Evolutionary conservation across 352 stramenopile species (phyloP).

Genomic region (Hyaloperonospora arabidopsidis): DNA sequence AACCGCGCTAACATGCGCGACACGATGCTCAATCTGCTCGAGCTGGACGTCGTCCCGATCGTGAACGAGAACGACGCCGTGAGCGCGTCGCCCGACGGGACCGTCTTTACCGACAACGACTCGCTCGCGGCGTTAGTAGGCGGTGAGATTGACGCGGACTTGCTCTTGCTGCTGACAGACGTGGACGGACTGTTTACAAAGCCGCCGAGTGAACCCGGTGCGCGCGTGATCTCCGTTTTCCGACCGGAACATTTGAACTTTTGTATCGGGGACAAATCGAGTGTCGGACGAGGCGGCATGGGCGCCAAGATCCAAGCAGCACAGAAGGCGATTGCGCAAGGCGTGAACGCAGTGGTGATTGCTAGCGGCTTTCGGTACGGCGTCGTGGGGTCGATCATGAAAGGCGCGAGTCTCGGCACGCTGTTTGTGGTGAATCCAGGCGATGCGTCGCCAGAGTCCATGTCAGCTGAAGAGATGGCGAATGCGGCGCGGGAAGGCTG

Average conservation of each 20-base stretch:
- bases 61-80: constrained; percentile 99
- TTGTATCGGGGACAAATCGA: constrained; percentile 76
- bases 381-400: constrained; percentile 86
- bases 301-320: constrained; percentile 90
- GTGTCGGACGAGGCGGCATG: constrained; percentile 90
- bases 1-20: constrained; percentile 81
- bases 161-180: constrained; percentile 95
- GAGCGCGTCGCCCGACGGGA: constrained; percentile 63
- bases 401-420: constrained; percentile 70
- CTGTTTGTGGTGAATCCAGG: constrained; percentile 78
- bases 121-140: constrained; percentile 84
- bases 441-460: constrained; percentile 23
- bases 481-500: constrained; percentile 71
- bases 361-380: constrained; percentile 90
- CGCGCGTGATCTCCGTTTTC: constrained; percentile 76
- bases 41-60: constrained; percentile 96
- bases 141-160: constrained; percentile 87
- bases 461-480: constrained; percentile 75
- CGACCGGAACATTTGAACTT: constrained; percentile 47
- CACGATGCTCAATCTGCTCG: constrained; percentile 88
- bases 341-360: constrained; percentile 90
- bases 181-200: constrained; percentile 95
- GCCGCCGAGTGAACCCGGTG: constrained; percentile 59
- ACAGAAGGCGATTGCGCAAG: constrained; percentile 79
- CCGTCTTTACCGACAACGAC: constrained; percentile 96